Percentiles rank a stretch among this genome's conserved stretches.
Conservation (phyloP, 495 filamentous ascomycete species). For the Copromyces sp. region DNA sequence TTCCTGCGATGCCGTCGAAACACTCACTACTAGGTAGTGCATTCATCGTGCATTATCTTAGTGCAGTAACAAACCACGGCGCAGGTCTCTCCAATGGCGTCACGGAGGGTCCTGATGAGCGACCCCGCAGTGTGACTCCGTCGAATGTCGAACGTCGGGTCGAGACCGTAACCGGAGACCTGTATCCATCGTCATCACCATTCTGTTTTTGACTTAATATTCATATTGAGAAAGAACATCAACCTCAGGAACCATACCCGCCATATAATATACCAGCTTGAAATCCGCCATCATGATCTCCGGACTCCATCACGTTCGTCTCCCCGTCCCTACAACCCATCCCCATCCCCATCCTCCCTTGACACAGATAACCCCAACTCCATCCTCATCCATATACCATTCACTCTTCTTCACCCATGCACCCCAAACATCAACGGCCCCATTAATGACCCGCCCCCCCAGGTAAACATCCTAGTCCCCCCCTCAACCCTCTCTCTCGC, state of each 20-base stretch:
- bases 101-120: not conserved
- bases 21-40: not conserved
- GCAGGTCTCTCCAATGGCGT: not conserved
- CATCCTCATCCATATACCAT: constrained; percentile 33
- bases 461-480: constrained; percentile 49
- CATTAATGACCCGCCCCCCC: not conserved
- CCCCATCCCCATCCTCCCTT: not conserved
- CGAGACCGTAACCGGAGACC: not conserved
- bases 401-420: constrained; percentile 31
- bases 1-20: not conserved
- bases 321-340: not conserved
- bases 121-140: not conserved
- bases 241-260: not conserved
- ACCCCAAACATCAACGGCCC: constrained; percentile 13
- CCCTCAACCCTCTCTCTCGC: constrained; percentile 43
- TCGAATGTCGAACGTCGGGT: not conserved
- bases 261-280: not conserved
- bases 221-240: not conserved
- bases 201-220: not conserved
- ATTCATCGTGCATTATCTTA: not conserved
- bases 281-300: constrained; percentile 39
- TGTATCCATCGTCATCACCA: not conserved
- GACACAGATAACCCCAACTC: constrained; percentile 40
- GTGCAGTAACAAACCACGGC: not conserved
- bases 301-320: constrained; percentile 40